Evolutionary conservation across 441 rosid species (phyloP).

Genomic region (Lepidium campestre): DNA sequence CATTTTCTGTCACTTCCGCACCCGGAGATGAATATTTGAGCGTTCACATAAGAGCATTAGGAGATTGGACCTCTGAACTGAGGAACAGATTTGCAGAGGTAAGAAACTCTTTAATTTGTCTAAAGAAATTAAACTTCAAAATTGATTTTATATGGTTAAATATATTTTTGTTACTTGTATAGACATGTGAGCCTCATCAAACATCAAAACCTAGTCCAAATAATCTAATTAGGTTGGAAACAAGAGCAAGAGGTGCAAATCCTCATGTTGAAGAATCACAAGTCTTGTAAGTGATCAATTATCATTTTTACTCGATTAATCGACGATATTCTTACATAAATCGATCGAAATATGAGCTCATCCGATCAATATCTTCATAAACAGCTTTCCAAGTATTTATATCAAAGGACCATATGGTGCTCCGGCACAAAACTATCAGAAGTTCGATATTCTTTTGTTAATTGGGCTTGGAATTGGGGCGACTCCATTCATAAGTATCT

Average conservation of each 20-base stretch:
- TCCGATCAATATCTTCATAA: not conserved
- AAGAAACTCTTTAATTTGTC: not conserved
- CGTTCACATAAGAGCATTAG: conserved; percentile 79
- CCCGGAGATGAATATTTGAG: conserved; percentile 82
- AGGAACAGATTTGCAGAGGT: conserved; percentile 57
- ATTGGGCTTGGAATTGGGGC: conserved; percentile 95
- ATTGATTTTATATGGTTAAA: not conserved
- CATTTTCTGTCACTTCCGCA: conserved; percentile 93
- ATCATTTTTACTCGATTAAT: not conserved
- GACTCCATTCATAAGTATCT: conserved; percentile 86
- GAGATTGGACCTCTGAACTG: conserved; percentile 91
- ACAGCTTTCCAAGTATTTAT: conserved; percentile 60
- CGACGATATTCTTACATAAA: not conserved
- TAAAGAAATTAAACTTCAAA: not conserved
- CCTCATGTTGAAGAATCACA: conserved; percentile 41
- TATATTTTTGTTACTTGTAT: conserved; percentile 2
- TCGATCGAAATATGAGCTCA: not conserved
- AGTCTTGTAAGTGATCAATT: conserved; percentile 35
- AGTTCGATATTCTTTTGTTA: conserved; percentile 67
- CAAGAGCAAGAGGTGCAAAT: conserved; percentile 41
- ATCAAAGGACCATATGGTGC: conserved; percentile 94
- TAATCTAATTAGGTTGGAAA: conserved; percentile 60
- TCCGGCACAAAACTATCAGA: conserved; percentile 77
- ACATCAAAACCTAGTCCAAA: conserved; percentile 32
- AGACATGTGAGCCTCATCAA: conserved; percentile 65